phyloP scores from a whole-genome alignment of 257 asterid species.

The Forsythia suspensa region DNA sequence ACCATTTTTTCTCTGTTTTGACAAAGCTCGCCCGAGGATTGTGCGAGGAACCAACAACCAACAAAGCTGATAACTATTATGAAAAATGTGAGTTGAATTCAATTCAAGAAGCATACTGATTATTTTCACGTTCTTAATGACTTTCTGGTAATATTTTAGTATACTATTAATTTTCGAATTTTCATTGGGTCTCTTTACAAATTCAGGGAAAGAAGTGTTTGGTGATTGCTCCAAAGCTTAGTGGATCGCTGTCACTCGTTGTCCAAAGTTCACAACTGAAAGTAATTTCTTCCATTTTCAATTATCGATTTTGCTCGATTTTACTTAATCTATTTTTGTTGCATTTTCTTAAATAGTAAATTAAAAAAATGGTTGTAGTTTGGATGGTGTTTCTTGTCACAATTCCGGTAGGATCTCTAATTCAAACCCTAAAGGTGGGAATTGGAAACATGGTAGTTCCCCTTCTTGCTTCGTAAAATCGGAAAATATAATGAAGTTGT shows the following conservation, averaged over 20 bases:
- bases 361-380: not conserved
- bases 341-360: not conserved
- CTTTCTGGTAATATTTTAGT: no score
- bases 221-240: constrained; percentile 89
- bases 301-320: not conserved
- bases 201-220: constrained; percentile 94
- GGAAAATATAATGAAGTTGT: not conserved
- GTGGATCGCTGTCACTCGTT: constrained; percentile 85
- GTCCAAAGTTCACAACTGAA: constrained; percentile 83
- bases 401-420: not conserved
- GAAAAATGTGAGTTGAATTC: no score
- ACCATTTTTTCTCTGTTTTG: no score
- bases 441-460: not conserved
- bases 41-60: no score
- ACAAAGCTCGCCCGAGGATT: no score
- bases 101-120: no score
- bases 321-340: not conserved
- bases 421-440: not conserved
- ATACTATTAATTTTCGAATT: no score
- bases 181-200: no score
- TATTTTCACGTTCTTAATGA: no score
- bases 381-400: constrained; percentile 1
- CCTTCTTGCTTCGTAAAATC: not conserved
- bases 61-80: no score
- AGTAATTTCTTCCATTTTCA: constrained; percentile 38